These are phyloP conservation scores for Magnusiomyces suaveolens DNA, from an alignment of 1,139 yeast species.

Conservation along the genomic window DNA sequence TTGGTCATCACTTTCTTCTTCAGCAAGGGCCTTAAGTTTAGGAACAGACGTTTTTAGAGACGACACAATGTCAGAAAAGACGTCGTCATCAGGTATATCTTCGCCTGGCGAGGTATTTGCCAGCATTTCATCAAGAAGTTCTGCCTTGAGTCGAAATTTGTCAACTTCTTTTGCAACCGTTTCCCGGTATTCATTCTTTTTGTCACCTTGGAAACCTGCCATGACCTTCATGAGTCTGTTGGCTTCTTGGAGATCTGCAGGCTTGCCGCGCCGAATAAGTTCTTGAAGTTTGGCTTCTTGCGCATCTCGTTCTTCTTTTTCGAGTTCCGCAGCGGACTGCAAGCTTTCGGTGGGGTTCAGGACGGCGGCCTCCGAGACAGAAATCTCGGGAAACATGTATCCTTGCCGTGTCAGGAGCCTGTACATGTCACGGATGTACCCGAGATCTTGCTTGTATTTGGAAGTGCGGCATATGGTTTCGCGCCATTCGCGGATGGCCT, in stretches of 20 bases:
- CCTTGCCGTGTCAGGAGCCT: slow-evolving; percentile 79
- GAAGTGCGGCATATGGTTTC: slow-evolving; percentile 89
- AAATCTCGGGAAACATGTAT: slow-evolving; percentile 84
- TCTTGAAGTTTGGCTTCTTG: slow-evolving; percentile 95
- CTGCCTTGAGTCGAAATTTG: slow-evolving; percentile 79
- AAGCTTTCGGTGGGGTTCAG: slow-evolving; percentile 84
- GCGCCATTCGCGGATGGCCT: slow-evolving; percentile 94
- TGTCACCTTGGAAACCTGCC: slow-evolving; percentile 67
- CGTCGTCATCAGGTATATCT: slow-evolving; percentile 40
- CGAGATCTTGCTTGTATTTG: slow-evolving; percentile 82
- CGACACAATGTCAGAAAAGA: slow-evolving; percentile 66
- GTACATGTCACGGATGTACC: slow-evolving; percentile 93
- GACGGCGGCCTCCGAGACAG: slow-evolving; percentile 86
- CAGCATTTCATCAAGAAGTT: slow-evolving; percentile 82
- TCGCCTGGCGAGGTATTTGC: slow-evolving; percentile 45
- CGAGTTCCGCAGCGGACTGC: slow-evolving; percentile 82
- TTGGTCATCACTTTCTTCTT: slow-evolving; percentile 54
- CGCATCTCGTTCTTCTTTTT: slow-evolving; percentile 83
- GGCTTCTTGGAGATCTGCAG: slow-evolving; percentile 92
- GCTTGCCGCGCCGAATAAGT: slow-evolving; percentile 87
- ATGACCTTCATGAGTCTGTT: slow-evolving; percentile 92
- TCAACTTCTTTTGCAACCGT: slow-evolving; percentile 78
- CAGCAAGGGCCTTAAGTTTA: slow-evolving; percentile 71
- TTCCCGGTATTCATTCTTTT: slow-evolving; percentile 76
- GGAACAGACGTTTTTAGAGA: slow-evolving; percentile 82